Evolutionary conservation across 2,329 filamentous ascomycete genomes (phyloP).

Genomic region (Penicillium sp.): DNA sequence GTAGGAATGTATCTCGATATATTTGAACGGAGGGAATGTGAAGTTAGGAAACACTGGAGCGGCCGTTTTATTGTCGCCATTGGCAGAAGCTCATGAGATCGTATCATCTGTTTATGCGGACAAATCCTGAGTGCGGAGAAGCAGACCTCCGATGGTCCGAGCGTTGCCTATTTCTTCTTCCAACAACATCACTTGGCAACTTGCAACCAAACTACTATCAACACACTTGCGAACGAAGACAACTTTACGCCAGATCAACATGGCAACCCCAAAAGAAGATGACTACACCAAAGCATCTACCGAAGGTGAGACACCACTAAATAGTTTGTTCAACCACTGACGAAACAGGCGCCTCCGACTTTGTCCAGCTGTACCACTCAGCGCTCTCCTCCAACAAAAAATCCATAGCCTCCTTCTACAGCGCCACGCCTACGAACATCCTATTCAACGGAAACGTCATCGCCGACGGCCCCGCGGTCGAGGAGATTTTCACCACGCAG

Average conservation of each 20-base stretch:
- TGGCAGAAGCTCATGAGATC: background rate
- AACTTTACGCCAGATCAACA: background rate
- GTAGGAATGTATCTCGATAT: conserved; percentile 22
- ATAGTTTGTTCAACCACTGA: background rate
- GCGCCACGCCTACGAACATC: conserved; percentile 59
- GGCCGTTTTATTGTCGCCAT: conserved; percentile 10
- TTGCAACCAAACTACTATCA: background rate
- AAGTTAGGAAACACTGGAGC: conserved; percentile 21
- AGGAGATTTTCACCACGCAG: conserved; percentile 64
- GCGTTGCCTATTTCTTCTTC: conserved; percentile 17
- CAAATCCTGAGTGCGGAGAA: conserved; percentile 10
- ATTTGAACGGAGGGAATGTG: conserved; percentile 14
- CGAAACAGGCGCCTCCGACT: conserved; percentile 62
- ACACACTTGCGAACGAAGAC: background rate
- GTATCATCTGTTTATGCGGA: background rate
- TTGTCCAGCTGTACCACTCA: conserved; percentile 71
- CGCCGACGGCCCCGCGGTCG: conserved; percentile 60
- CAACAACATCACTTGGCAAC: background rate
- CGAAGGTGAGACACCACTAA: conserved; percentile 30
- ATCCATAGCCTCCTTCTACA: conserved; percentile 67
- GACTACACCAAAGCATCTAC: conserved; percentile 39
- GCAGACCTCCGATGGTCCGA: conserved; percentile 29
- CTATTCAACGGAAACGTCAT: conserved; percentile 73
- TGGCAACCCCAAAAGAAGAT: conserved; percentile 33
- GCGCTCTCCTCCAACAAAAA: conserved; percentile 60